Evolutionary conservation across 2,329 filamentous ascomycete species (phyloP).

Genomic region (Huntiella moniliformis): DNA sequence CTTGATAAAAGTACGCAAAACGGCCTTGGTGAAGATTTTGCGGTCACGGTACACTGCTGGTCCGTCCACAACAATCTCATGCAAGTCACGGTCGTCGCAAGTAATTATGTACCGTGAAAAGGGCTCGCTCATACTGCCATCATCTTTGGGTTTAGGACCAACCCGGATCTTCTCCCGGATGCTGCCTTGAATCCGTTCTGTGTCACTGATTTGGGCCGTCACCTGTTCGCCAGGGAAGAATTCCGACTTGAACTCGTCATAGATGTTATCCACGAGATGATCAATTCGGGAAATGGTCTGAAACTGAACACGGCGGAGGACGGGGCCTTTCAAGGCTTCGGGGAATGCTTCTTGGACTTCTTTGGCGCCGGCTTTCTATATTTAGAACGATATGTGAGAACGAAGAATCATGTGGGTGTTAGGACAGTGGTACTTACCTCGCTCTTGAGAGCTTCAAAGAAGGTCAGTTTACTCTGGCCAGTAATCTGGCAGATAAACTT

Average conservation of each 20-base stretch:
- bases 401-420: conserved; percentile 12
- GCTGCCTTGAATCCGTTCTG: conserved; percentile 50
- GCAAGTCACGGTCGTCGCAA: conserved; percentile 44
- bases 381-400: conserved; percentile 8
- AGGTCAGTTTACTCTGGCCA: conserved; percentile 75
- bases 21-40: conserved; percentile 85
- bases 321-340: conserved; percentile 74
- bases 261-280: conserved; percentile 50
- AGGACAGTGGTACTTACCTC: conserved; percentile 41
- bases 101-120: conserved; percentile 68
- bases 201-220: conserved; percentile 49
- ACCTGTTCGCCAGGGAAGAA: conserved; percentile 83
- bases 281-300: conserved; percentile 79
- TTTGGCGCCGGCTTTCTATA: conserved; percentile 55
- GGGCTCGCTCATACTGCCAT: conserved; percentile 51
- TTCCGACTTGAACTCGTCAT: conserved; percentile 67
- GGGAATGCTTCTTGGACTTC: conserved; percentile 88
- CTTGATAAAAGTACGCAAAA: conserved; percentile 84
- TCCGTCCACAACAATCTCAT: conserved; percentile 65
- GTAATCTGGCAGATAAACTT: conserved; percentile 93
- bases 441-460: conserved; percentile 81
- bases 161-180: conserved; percentile 78
- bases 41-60: conserved; percentile 70
- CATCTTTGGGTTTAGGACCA: conserved; percentile 38
- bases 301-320: conserved; percentile 80